Evolutionary conservation across 164 flowering plant species (phyloP).

Genomic region (Akebia trifoliata): DNA sequence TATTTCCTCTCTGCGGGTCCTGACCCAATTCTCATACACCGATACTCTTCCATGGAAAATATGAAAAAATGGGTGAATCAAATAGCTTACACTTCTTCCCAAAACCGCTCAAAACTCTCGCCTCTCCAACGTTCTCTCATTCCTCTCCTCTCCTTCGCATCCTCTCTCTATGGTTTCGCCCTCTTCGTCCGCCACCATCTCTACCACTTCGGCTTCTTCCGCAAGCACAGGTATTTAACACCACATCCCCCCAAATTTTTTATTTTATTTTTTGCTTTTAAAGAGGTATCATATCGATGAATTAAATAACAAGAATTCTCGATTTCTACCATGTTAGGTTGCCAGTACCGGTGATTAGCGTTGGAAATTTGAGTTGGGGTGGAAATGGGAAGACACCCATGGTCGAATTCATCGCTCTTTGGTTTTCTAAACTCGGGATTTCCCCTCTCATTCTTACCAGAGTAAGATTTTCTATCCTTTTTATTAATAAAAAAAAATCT

Average conservation of each 20-base stretch:
- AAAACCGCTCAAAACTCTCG: conserved; percentile 32
- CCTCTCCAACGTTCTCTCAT: conserved; percentile 37
- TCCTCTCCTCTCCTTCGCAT: conserved; percentile 57
- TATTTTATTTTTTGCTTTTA: not conserved
- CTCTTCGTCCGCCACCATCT: conserved; percentile 45
- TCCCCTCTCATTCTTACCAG: conserved; percentile 79
- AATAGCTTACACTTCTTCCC: conserved; percentile 43
- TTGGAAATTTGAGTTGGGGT: conserved; percentile 95
- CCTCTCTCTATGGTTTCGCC: conserved; percentile 50
- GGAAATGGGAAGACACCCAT: conserved; percentile 99
- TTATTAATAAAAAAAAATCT: not conserved
- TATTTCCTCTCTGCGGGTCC: too few relatives aligned
- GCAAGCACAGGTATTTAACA: conserved; percentile 35
- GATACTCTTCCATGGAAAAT: conserved; percentile 41
- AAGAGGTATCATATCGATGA: too few relatives aligned
- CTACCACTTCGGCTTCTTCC: conserved; percentile 39
- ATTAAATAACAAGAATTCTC: not conserved
- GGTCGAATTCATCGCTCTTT: conserved; percentile 68
- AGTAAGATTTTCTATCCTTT: conserved; percentile 28
- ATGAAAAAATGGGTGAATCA: conserved; percentile 36
- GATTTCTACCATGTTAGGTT: conserved; percentile 34
- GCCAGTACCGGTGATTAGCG: conserved; percentile 87
- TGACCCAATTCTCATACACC: too few relatives aligned
- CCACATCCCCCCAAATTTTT: not conserved
- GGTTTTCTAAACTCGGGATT: conserved; percentile 42